phyloP scores from a whole-genome alignment of 257 asterid species.

The Agastache rugosa region DNA sequence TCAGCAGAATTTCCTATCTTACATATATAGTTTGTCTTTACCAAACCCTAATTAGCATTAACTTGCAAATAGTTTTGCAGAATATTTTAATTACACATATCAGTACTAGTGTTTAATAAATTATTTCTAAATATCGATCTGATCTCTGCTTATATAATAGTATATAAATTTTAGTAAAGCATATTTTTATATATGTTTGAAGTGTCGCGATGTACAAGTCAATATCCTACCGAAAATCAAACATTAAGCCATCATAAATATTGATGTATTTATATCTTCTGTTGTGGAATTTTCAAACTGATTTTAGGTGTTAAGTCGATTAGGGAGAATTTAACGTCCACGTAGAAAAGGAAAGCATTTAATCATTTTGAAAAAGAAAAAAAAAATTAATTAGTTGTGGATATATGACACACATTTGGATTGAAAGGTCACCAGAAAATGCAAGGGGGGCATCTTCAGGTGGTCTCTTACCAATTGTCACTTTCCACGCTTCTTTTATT shows the following conservation, averaged over 20 bases:
- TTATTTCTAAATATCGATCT: too few species aligned
- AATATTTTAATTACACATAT: neutral
- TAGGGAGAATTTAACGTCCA: neutral
- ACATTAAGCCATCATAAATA: neutral
- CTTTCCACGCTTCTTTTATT: neutral
- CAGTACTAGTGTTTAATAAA: neutral
- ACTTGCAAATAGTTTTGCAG: neutral
- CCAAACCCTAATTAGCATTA: conserved; percentile 9
- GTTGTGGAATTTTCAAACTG: neutral
- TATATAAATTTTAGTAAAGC: too few species aligned
- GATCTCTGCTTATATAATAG: neutral
- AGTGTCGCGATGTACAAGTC: too few species aligned
- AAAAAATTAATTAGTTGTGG: conserved; percentile 13
- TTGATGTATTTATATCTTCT: conserved; percentile 16
- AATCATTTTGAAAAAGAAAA: neutral
- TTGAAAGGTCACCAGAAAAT: conserved; percentile 24
- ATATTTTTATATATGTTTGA: too few species aligned
- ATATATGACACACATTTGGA: conserved; percentile 11
- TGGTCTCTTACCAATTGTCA: conserved; percentile 23
- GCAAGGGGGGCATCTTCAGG: conserved; percentile 26
- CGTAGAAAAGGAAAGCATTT: neutral
- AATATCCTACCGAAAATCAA: conserved; percentile 7
- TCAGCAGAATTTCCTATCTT: too few species aligned
- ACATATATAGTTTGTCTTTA: neutral
- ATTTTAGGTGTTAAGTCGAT: conserved; percentile 18